phyloP scores from a whole-genome alignment of 208 protist species.

The Crithidia mellificae region DNA sequence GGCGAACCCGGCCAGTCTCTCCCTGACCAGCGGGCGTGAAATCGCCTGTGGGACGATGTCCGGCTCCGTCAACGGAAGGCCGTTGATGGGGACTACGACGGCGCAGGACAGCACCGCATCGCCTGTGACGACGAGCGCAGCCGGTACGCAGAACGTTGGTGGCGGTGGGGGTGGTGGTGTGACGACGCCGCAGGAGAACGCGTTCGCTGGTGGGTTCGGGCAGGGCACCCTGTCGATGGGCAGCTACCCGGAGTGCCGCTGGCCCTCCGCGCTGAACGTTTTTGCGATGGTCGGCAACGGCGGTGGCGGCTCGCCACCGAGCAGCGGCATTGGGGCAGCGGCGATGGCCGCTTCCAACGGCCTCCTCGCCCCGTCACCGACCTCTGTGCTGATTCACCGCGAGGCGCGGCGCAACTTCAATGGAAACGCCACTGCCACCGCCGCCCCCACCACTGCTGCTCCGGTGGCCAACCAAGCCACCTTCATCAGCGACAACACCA shows the following conservation, averaged over 20 bases:
- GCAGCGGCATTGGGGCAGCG: no score
- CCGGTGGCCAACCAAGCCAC: not conserved
- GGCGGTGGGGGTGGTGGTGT: not conserved
- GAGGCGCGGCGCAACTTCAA: slow-evolving; percentile 7
- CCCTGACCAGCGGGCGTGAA: not conserved
- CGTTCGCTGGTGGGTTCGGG: not conserved
- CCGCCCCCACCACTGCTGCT: not conserved
- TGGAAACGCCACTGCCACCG: not conserved
- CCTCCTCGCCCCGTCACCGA: not conserved
- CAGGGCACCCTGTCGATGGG: not conserved
- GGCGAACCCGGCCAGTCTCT: not conserved
- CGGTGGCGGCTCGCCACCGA: not conserved
- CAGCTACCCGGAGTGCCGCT: slow-evolving; percentile 8
- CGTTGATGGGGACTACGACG: no score
- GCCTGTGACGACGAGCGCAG: no score
- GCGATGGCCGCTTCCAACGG: not conserved
- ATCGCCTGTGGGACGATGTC: not conserved
- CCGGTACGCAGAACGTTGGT: no score
- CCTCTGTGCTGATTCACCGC: slow-evolving; percentile 5
- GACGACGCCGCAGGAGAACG: not conserved
- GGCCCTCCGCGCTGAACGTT: slow-evolving; percentile 4
- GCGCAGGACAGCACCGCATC: no score
- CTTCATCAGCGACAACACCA: no score
- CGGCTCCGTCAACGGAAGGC: not conserved
- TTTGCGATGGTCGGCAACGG: slow-evolving; percentile 1